Conservation (phyloP, 1,284 basidiomycete genomes). For the Microstroma glucosiphilum region DNA sequence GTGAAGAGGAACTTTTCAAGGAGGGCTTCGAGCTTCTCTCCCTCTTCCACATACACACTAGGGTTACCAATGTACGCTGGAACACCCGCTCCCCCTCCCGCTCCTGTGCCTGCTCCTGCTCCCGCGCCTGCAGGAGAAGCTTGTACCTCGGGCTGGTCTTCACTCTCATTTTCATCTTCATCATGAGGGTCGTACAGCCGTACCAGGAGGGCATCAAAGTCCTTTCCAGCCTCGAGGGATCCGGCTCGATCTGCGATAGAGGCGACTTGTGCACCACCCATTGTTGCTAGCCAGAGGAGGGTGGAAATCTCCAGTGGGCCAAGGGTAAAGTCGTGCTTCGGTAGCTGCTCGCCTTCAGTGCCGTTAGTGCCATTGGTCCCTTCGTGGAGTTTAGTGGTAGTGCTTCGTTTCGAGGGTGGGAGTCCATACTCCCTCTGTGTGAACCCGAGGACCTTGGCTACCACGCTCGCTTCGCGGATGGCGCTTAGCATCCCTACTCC, state of each 20-base stretch:
- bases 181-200: conserved; percentile 28
- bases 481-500: conserved; percentile 74
- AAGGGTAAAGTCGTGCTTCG: conserved; percentile 55
- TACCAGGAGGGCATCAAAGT: conserved; percentile 81
- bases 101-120: background rate
- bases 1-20: conserved; percentile 47
- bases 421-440: background rate
- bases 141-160: conserved; percentile 5
- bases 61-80: conserved; percentile 56
- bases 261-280: conserved; percentile 83
- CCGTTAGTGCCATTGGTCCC: background rate
- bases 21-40: conserved; percentile 50
- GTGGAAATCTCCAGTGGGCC: conserved; percentile 68
- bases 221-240: conserved; percentile 71
- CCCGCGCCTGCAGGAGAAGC: background rate
- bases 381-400: no score
- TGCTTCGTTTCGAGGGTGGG: conserved; percentile 21
- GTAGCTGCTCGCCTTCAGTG: background rate
- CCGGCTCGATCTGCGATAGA: conserved; percentile 67
- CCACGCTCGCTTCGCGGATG: conserved; percentile 73
- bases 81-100: background rate
- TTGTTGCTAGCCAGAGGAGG: conserved; percentile 80
- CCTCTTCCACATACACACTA: conserved; percentile 57
- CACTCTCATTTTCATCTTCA: conserved; percentile 10
- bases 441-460: conserved; percentile 65